phyloP scores from a whole-genome alignment of 805 yeast species.

The Ogataea ganodermae region DNA sequence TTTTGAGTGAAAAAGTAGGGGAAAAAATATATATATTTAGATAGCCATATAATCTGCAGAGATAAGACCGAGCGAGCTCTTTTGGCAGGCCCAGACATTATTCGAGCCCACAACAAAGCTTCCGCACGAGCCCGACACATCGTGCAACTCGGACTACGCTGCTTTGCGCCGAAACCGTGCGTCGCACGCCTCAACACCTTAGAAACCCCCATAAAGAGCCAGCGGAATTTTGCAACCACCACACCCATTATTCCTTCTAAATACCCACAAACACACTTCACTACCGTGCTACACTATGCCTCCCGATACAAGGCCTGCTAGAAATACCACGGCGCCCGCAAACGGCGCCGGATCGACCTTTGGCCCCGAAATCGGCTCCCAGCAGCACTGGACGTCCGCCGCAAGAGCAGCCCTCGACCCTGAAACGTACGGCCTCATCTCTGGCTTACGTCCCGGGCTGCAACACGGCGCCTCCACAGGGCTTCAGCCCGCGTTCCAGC shows the following conservation, averaged over 20 bases:
- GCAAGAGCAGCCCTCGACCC: not conserved
- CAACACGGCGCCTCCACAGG: not conserved
- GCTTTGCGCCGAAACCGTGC: not conserved
- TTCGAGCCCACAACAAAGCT: not conserved
- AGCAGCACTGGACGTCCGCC: not conserved
- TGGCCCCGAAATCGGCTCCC: not conserved
- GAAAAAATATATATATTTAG: conserved; percentile 13
- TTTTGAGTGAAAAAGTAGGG: not conserved
- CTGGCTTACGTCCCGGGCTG: not conserved
- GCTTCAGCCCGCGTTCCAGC: not conserved
- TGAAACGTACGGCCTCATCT: not conserved
- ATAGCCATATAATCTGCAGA: conserved; percentile 16
- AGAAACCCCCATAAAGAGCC: not conserved
- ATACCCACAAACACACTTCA: not conserved
- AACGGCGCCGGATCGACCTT: not conserved
- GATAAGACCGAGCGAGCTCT: not conserved
- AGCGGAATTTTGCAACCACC: not conserved
- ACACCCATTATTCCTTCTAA: not conserved
- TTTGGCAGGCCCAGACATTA: conserved; percentile 5
- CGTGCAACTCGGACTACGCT: not conserved
- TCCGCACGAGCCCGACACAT: not conserved
- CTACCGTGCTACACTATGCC: too few species aligned
- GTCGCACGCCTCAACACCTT: too few species aligned
- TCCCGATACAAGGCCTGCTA: too few species aligned
- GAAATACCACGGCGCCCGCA: too few species aligned